These are phyloP conservation scores for Aureobasidium sp. DNA, from an alignment of 2,329 filamentous ascomycete genomes.

Conservation along the genomic window DNA sequence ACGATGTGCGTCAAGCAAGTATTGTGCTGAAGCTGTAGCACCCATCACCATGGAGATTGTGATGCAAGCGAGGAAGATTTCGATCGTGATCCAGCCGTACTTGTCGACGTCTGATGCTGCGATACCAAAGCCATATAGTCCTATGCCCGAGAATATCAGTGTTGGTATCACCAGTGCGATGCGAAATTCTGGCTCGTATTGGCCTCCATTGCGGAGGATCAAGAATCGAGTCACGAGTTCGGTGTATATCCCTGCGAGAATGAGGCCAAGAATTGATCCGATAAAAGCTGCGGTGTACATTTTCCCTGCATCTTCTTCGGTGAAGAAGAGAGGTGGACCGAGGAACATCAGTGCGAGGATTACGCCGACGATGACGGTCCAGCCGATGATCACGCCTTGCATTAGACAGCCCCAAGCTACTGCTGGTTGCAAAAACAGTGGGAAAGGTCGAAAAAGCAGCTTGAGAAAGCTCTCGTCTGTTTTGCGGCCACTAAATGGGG, in stretches of 20 bases:
- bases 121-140: slow-evolving; percentile 76
- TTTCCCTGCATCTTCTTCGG: slow-evolving; percentile 74
- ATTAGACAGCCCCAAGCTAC: slow-evolving; percentile 76
- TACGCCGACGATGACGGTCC: slow-evolving; percentile 88
- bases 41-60: slow-evolving; percentile 89
- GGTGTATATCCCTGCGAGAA: slow-evolving; percentile 61
- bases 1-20: slow-evolving; percentile 87
- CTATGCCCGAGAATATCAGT: slow-evolving; percentile 65
- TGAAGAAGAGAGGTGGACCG: slow-evolving; percentile 71
- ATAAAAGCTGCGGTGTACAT: slow-evolving; percentile 79
- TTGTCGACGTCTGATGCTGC: slow-evolving; percentile 52
- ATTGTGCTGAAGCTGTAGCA: slow-evolving; percentile 74
- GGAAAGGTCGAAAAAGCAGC: slow-evolving; percentile 63
- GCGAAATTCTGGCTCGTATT: slow-evolving; percentile 89
- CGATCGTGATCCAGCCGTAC: slow-evolving; percentile 63
- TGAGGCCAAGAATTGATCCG: slow-evolving; percentile 69
- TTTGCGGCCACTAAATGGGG: slow-evolving; percentile 71
- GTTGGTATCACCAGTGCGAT: slow-evolving; percentile 76
- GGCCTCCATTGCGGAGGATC: slow-evolving; percentile 65
- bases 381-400: slow-evolving; percentile 85
- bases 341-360: slow-evolving; percentile 74
- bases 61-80: slow-evolving; percentile 75
- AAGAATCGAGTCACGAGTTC: slow-evolving; percentile 64
- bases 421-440: slow-evolving; percentile 73
- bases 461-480: slow-evolving; percentile 64